phyloP scores from a whole-genome alignment of 2,329 filamentous ascomycete species.

The Claviceps monticola region DNA sequence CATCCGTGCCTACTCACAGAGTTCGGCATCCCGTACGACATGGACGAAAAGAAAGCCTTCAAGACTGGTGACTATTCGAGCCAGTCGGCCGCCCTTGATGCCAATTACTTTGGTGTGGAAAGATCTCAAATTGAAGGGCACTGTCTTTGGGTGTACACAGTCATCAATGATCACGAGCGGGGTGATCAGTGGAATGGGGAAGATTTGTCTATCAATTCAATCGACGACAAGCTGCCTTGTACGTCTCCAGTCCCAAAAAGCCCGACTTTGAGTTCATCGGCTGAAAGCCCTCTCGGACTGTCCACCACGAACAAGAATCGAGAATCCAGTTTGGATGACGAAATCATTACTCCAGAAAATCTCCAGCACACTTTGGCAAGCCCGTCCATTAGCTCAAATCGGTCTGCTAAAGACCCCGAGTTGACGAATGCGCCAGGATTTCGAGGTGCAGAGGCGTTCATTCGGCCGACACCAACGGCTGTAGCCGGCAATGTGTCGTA shows the following conservation, averaged over 20 bases:
- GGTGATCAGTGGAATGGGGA: slow-evolving; percentile 98
- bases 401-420: slow-evolving; percentile 38
- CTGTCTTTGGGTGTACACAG: slow-evolving; percentile 77
- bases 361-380: slow-evolving; percentile 59
- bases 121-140: slow-evolving; percentile 73
- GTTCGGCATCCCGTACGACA: slow-evolving; percentile 96
- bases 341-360: slow-evolving; percentile 58
- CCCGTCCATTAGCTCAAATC: slow-evolving; percentile 48
- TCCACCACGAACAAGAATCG: slow-evolving; percentile 10
- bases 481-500: slow-evolving; percentile 57
- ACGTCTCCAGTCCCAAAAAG: slow-evolving; percentile 34
- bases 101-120: slow-evolving; percentile 88
- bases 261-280: slow-evolving; percentile 28
- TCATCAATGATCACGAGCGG: slow-evolving; percentile 71
- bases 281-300: slow-evolving; percentile 23
- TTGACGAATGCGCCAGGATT: slow-evolving; percentile 56
- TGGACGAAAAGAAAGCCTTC: slow-evolving; percentile 94
- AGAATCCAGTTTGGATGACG: slow-evolving; percentile 34
- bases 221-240: slow-evolving; percentile 59
- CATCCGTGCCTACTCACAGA: slow-evolving; percentile 87
- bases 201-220: slow-evolving; percentile 79
- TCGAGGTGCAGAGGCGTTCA: slow-evolving; percentile 83
- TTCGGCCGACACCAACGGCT: slow-evolving; percentile 68
- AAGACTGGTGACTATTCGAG: slow-evolving; percentile 90
- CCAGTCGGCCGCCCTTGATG: slow-evolving; percentile 84